Evolutionary conservation across 164 flowering plant genomes (phyloP).

Genomic region (Litsea cubeba): DNA sequence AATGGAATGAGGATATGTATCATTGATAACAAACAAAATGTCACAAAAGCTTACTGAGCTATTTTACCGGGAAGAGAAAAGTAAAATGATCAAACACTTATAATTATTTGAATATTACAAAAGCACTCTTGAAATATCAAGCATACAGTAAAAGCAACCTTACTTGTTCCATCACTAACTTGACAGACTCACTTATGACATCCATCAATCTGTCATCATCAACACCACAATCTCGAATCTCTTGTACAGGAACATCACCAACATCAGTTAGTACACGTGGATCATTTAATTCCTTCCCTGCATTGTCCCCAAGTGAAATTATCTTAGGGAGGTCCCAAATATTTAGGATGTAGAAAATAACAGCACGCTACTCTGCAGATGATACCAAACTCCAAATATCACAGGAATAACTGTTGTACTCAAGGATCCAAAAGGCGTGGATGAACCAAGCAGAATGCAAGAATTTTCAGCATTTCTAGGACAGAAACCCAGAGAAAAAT

Average conservation of each 20-base stretch:
- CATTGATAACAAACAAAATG: too few relatives aligned
- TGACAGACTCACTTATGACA: constrained; percentile 76
- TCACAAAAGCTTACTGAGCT: too few relatives aligned
- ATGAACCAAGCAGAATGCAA: neutral
- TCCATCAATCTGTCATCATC: constrained; percentile 91
- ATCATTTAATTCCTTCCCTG: constrained; percentile 86
- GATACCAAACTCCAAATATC: neutral
- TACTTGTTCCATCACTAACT: constrained; percentile 96
- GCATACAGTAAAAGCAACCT: constrained; percentile 15
- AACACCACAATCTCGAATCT: constrained; percentile 91
- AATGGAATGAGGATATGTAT: too few relatives aligned
- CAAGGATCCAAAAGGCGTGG: too few relatives aligned
- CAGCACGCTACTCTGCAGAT: neutral
- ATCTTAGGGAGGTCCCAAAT: neutral
- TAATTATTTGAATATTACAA: neutral
- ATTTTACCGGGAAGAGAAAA: too few relatives aligned
- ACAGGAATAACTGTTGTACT: too few relatives aligned
- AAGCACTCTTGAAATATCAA: neutral
- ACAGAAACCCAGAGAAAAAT: too few relatives aligned
- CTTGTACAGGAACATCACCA: constrained; percentile 97
- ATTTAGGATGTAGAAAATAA: neutral
- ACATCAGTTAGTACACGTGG: constrained; percentile 91
- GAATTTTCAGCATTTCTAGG: too few relatives aligned
- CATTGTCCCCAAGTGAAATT: constrained; percentile 12
- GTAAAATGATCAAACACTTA: too few relatives aligned